Conservation (phyloP, 768 basidiomycete genomes). For the Leccinum longicurvipes region DNA sequence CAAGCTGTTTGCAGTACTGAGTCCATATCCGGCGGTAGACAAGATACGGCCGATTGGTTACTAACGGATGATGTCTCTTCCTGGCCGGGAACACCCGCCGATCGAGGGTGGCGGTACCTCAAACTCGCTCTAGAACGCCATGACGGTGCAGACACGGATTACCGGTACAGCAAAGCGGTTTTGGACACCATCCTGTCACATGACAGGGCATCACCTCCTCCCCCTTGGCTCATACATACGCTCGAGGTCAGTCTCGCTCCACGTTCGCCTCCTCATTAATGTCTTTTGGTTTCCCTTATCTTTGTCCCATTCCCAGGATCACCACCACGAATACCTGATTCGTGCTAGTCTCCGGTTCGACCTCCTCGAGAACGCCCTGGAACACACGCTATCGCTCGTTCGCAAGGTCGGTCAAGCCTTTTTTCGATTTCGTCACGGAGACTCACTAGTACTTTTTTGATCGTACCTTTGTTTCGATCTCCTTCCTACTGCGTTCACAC, state of each 20-base stretch:
- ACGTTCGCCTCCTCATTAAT: neutral
- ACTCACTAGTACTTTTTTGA: slow-evolving; percentile 5
- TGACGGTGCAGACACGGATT: slow-evolving; percentile 68
- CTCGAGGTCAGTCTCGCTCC: slow-evolving; percentile 52
- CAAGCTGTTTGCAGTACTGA: neutral
- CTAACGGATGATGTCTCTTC: slow-evolving; percentile 74
- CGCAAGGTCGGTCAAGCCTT: slow-evolving; percentile 52
- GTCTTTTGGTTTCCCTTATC: neutral
- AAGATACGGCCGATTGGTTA: slow-evolving; percentile 78
- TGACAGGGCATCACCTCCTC: slow-evolving; percentile 59
- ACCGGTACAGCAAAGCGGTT: slow-evolving; percentile 70
- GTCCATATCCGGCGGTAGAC: slow-evolving; percentile 39
- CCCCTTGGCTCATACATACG: slow-evolving; percentile 78
- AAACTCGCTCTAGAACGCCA: slow-evolving; percentile 75
- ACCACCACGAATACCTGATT: slow-evolving; percentile 84
- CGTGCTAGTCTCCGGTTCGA: slow-evolving; percentile 76
- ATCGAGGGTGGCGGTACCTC: slow-evolving; percentile 87
- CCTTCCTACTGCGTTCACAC: neutral
- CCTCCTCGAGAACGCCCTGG: slow-evolving; percentile 70
- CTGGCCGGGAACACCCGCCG: slow-evolving; percentile 78
- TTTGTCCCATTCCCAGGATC: slow-evolving; percentile 35
- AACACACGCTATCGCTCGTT: slow-evolving; percentile 67
- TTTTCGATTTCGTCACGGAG: neutral
- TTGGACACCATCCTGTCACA: slow-evolving; percentile 73
- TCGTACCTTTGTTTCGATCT: neutral